A percentile compares a stretch with the other conserved stretches of the same genome.
Evolutionary conservation across 1,284 basidiomycete species (phyloP).

Genomic region (Mycena sp.): DNA sequence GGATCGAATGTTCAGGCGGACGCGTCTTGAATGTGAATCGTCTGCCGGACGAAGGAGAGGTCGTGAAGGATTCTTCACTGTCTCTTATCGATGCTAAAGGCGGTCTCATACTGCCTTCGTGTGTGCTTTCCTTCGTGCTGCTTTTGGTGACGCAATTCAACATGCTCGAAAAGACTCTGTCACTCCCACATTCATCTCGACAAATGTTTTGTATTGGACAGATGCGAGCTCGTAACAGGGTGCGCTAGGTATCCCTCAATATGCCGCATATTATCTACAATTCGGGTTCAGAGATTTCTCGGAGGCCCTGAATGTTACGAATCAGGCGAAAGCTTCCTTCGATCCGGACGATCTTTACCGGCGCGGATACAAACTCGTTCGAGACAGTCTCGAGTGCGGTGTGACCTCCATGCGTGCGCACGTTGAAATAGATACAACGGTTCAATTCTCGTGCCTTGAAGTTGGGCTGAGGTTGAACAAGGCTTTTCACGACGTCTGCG

Average conservation of each 20-base stretch:
- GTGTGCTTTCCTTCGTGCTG: constrained; percentile 37
- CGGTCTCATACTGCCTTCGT: constrained; percentile 63
- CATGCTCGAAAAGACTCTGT: constrained; percentile 54
- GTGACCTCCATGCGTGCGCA: constrained; percentile 73
- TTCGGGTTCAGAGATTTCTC: constrained; percentile 55
- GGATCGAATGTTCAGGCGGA: constrained; percentile 43
- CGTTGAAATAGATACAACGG: constrained; percentile 68
- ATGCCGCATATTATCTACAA: background rate
- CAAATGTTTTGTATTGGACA: constrained; percentile 71
- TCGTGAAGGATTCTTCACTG: background rate
- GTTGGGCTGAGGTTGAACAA: constrained; percentile 57
- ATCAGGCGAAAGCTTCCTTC: constrained; percentile 59
- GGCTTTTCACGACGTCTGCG: constrained; percentile 55
- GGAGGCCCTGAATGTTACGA: constrained; percentile 64
- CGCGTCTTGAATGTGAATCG: constrained; percentile 39
- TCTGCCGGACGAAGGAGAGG: constrained; percentile 8
- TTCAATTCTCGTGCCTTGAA: constrained; percentile 59
- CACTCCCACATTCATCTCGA: constrained; percentile 75
- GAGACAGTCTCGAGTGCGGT: constrained; percentile 64
- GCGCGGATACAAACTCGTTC: constrained; percentile 62
- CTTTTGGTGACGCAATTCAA: constrained; percentile 1
- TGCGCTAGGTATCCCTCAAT: constrained; percentile 38
- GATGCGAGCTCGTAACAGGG: constrained; percentile 62
- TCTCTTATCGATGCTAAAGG: constrained; percentile 53
- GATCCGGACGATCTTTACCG: constrained; percentile 55